phyloP scores from a whole-genome alignment of 2,329 filamentous ascomycete genomes.

The Cordyceps cateniannulata region DNA sequence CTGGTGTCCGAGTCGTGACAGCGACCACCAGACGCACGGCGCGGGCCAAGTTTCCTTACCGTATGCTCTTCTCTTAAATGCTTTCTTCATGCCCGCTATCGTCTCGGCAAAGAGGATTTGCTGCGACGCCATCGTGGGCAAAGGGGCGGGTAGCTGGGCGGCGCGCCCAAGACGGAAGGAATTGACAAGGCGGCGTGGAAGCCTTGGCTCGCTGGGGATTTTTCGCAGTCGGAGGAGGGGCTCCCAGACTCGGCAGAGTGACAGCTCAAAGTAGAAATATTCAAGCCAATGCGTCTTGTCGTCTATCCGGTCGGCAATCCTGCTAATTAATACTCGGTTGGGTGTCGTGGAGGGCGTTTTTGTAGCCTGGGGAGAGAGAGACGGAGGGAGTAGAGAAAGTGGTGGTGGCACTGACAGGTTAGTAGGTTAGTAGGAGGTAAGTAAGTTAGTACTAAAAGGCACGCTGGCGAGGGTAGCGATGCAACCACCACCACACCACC shows the following conservation, averaged over 20 bases:
- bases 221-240: background rate
- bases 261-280: background rate
- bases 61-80: slow-evolving; percentile 57
- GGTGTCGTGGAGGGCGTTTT: slow-evolving; percentile 1
- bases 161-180: background rate
- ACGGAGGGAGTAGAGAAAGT: background rate
- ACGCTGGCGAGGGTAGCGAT: background rate
- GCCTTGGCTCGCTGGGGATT: background rate
- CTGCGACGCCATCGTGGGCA: slow-evolving; percentile 39
- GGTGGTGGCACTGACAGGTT: background rate
- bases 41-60: slow-evolving; percentile 33
- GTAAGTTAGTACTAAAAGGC: too few relatives aligned
- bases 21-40: background rate
- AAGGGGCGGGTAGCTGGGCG: background rate
- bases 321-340: background rate
- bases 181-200: background rate
- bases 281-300: background rate
- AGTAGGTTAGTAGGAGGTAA: too few relatives aligned
- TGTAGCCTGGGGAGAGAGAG: background rate
- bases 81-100: slow-evolving; percentile 61
- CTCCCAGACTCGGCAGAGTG: background rate
- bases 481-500: background rate
- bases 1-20: background rate
- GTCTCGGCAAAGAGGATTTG: slow-evolving; percentile 60
- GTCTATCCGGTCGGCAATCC: background rate